Conservation (phyloP, 768 basidiomycete genomes). For the Hypholoma fasciculare region DNA sequence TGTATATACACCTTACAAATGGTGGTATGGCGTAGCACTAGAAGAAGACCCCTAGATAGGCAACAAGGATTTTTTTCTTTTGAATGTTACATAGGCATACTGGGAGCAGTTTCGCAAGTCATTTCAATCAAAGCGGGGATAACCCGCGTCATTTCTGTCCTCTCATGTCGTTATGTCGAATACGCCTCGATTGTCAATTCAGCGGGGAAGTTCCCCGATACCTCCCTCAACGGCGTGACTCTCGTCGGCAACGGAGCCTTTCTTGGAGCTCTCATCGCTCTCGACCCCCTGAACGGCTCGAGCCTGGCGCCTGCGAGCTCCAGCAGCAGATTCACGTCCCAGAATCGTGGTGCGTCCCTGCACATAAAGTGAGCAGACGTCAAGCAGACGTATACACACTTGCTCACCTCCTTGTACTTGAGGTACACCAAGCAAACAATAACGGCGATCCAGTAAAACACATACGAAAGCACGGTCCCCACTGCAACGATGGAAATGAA, state of each 20-base stretch:
- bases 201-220: constrained; percentile 3
- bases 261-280: not conserved
- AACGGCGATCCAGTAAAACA: constrained; percentile 90
- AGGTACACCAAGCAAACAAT: constrained; percentile 64
- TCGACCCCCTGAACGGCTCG: constrained; percentile 8
- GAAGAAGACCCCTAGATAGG: too few species aligned
- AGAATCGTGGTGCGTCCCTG: constrained; percentile 68
- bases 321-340: constrained; percentile 56
- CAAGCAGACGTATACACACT: not conserved
- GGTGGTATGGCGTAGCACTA: constrained; percentile 38
- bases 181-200: not conserved
- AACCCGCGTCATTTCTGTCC: too few species aligned
- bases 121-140: too few species aligned
- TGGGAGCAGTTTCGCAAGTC: too few species aligned
- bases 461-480: constrained; percentile 83
- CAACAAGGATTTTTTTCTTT: too few species aligned
- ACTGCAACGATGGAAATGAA: constrained; percentile 32
- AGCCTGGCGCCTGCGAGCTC: constrained; percentile 10
- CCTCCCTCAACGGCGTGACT: not conserved
- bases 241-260: not conserved
- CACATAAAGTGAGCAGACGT: not conserved
- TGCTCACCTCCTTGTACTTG: constrained; percentile 60
- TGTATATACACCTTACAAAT: constrained; percentile 32
- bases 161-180: too few species aligned
- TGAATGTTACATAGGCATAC: too few species aligned